Percentiles rank a stretch among this genome's conserved stretches.
These are phyloP conservation scores for Cornus kousa DNA, from an alignment of 148 eudicot genomes.

Conservation along the genomic window DNA sequence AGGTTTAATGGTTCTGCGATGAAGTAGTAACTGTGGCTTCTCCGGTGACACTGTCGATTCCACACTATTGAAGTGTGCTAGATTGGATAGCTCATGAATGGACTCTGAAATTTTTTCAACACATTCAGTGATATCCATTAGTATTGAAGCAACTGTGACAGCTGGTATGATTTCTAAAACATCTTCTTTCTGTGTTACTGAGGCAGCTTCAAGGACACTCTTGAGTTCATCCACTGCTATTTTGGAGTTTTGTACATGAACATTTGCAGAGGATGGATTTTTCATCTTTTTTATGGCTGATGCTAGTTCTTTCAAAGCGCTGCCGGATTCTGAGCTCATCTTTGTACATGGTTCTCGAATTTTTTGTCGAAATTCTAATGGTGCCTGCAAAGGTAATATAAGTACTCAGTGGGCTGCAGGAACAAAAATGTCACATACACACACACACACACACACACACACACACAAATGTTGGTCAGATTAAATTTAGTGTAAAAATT, in stretches of 20 bases:
- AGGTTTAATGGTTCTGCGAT: constrained; percentile 46
- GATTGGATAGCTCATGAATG: constrained; percentile 39
- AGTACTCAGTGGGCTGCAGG: neutral
- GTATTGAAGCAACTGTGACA: constrained; percentile 36
- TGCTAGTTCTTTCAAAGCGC: constrained; percentile 46
- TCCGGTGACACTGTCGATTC: constrained; percentile 23
- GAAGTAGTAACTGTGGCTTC: constrained; percentile 27
- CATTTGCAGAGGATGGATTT: constrained; percentile 22
- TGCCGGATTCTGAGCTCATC: constrained; percentile 53
- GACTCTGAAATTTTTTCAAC: constrained; percentile 41
- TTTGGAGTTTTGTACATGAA: constrained; percentile 38
- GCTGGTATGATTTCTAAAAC: constrained; percentile 37
- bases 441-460: too few relatives aligned
- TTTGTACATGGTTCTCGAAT: constrained; percentile 44
- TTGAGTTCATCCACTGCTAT: constrained; percentile 42
- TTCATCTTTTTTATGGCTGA: constrained; percentile 34
- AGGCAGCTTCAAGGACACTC: constrained; percentile 20
- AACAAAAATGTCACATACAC: neutral
- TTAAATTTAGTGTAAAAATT: too few relatives aligned
- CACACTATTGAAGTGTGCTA: constrained; percentile 34
- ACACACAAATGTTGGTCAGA: too few relatives aligned
- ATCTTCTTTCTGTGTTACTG: constrained; percentile 12
- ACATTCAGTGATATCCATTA: constrained; percentile 34
- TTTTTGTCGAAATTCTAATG: constrained; percentile 34
- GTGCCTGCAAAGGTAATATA: constrained; percentile 29